Evolutionary conservation across 164 flowering plant species (phyloP).

Genomic region (Brasenia schreberi): DNA sequence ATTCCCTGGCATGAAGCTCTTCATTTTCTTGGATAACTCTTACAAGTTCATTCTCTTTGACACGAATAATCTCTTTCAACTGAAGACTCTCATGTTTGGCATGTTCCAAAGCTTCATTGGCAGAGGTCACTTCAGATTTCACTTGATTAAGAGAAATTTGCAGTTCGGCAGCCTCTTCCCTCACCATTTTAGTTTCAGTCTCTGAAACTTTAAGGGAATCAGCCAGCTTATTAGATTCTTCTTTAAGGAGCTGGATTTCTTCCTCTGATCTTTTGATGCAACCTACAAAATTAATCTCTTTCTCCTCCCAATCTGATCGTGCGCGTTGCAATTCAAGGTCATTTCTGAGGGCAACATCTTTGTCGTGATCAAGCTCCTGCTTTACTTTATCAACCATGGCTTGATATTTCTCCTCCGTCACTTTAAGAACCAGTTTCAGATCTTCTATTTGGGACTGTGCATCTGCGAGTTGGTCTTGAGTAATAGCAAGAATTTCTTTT

Average conservation of each 20-base stretch:
- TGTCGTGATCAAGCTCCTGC: constrained; percentile 45
- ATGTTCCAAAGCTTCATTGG: constrained; percentile 51
- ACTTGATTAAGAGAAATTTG: constrained; percentile 34
- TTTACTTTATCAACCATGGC: constrained; percentile 63
- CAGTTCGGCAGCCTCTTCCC: constrained; percentile 40
- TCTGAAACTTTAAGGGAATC: constrained; percentile 42
- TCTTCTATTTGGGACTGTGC: constrained; percentile 53
- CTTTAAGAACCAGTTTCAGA: constrained; percentile 44
- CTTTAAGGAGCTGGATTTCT: constrained; percentile 33
- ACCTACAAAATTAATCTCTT: constrained; percentile 32
- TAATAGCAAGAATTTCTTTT: constrained; percentile 52
- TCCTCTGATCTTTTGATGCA: constrained; percentile 38
- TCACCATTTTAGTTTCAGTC: constrained; percentile 35
- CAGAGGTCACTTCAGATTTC: constrained; percentile 39
- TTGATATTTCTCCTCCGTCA: constrained; percentile 59
- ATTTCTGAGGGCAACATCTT: constrained; percentile 23
- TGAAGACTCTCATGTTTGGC: constrained; percentile 56
- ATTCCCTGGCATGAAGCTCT: constrained; percentile 39
- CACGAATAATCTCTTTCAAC: constrained; percentile 48
- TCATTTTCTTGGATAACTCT: constrained; percentile 40
- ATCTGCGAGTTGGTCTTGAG: constrained; percentile 48
- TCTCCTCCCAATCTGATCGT: constrained; percentile 52
- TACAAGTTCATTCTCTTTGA: constrained; percentile 49
- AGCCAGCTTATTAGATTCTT: constrained; percentile 39
- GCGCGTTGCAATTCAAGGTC: constrained; percentile 27